Conservation (phyloP, 768 basidiomycete species). For the Saitozyma sp. region DNA sequence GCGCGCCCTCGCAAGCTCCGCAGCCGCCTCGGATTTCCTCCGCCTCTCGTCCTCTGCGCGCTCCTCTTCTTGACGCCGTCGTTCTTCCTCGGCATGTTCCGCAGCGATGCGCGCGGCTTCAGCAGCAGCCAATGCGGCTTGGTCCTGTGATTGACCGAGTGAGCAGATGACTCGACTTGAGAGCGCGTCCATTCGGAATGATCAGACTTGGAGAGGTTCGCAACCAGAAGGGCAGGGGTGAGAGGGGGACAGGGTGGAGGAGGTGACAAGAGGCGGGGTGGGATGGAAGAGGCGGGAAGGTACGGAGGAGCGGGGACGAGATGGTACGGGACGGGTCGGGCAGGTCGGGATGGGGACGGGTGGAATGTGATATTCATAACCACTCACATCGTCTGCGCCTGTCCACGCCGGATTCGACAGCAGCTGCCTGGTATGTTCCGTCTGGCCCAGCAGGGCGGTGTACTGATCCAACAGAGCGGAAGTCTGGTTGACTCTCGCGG, state of each 20-base stretch:
- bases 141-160: conserved; percentile 10
- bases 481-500: conserved; percentile 41
- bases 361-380: background rate
- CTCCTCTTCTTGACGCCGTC: conserved; percentile 7
- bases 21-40: conserved; percentile 2
- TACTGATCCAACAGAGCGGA: conserved; percentile 53
- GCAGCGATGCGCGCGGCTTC: conserved; percentile 11
- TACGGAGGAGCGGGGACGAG: background rate
- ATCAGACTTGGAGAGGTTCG: background rate
- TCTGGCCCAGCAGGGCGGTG: conserved; percentile 50
- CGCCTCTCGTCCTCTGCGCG: conserved; percentile 15
- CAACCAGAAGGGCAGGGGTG: background rate
- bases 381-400: conserved; percentile 47
- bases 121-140: conserved; percentile 17
- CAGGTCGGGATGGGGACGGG: background rate
- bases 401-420: conserved; percentile 51
- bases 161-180: background rate
- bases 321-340: too few relatives aligned
- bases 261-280: background rate
- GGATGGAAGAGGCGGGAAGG: background rate
- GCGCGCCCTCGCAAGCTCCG: conserved; percentile 19
- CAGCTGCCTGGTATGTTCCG: conserved; percentile 53
- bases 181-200: too few relatives aligned
- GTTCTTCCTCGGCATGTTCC: conserved; percentile 9
- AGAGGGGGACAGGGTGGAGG: background rate